A percentile compares a stretch with the other conserved stretches of the same genome.
Conservation (phyloP, 768 basidiomycete species). For the Agrocybe praecox region DNA sequence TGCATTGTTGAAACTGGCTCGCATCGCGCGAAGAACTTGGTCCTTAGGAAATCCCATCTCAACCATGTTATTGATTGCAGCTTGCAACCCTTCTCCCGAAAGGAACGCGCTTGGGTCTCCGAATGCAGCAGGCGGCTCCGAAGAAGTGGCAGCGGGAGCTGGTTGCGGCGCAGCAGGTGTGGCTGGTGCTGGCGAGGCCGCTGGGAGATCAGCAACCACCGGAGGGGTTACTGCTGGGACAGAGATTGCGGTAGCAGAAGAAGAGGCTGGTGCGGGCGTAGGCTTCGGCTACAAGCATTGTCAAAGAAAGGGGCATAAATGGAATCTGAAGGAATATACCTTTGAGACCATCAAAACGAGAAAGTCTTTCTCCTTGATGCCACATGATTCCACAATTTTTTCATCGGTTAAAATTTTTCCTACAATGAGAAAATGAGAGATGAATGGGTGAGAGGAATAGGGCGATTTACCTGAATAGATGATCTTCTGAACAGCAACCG, state of each 20-base stretch:
- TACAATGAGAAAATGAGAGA: constrained; percentile 30
- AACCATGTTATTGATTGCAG: constrained; percentile 79
- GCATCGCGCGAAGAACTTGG: constrained; percentile 80
- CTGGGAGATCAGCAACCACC: constrained; percentile 10
- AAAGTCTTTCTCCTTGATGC: constrained; percentile 99
- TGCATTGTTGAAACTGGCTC: constrained; percentile 96
- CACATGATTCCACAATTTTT: constrained; percentile 84
- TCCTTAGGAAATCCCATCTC: constrained; percentile 95
- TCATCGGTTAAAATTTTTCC: constrained; percentile 91
- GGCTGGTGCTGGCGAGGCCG: constrained; percentile 33
- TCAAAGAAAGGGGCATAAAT: not conserved
- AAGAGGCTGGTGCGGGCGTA: constrained; percentile 33
- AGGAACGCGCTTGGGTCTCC: constrained; percentile 66
- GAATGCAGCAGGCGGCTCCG: constrained; percentile 39
- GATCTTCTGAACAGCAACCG: constrained; percentile 81
- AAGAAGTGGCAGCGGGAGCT: constrained; percentile 21
- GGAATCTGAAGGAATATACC: constrained; percentile 43
- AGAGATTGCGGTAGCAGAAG: constrained; percentile 8
- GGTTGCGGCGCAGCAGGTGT: constrained; percentile 29
- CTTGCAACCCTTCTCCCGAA: constrained; percentile 74
- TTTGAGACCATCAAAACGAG: constrained; percentile 99
- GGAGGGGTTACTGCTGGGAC: constrained; percentile 20
- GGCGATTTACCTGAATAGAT: constrained; percentile 80
- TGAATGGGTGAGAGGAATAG: not conserved
- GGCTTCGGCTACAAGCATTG: constrained; percentile 53